Evolutionary conservation across 1,284 basidiomycete genomes (phyloP), one percentile per base, ranked within the genome.

Genomic region (Leccinum griseonigrum): DNA sequence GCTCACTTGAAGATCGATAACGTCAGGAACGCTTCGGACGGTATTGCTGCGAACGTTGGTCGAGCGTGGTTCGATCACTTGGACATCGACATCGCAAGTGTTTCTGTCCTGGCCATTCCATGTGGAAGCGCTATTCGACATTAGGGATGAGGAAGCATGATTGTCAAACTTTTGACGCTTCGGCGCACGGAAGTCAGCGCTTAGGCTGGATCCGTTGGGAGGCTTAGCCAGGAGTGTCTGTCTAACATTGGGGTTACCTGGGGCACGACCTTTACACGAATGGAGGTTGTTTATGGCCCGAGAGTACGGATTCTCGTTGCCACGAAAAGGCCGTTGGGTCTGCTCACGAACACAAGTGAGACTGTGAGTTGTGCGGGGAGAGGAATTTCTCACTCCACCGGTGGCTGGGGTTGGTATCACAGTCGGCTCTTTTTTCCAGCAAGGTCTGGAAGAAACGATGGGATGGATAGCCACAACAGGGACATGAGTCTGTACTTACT

Each of bases 101-200:
- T 13, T 48, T 32, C 26, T 29, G 18, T 46, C 7, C 46, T 7
- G 56, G 40, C 57, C 34, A 60, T 52, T 56, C 14, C 60, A 62
- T 8, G 65, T 59, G 7, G 62, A 54, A 32, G 58, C 36, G 3
- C 58, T 52, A 40, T 63, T 66, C 1, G 13, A 8, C 26, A 28
- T 50, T n/a, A 18, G 5, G 14, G 8, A n/a, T 7, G 50, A 40
- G 8, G 54, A 32, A 57, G 31, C 26, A 54, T 3, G 3, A 10
- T 2, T 1, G 53, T 74, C 71, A 22, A 63, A 50, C 57, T 55
- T 75, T 53, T 51, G 65, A 57, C 73, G 72, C 68, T 74, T 74
- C 54, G 48, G 52, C 2, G 55, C 36, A 61, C 54, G 69, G 6
- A 11, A 10, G 22, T 67, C 59, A 13, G 43, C 9, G 10, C 5